Evolutionary conservation across 2,329 filamentous ascomycete genomes (phyloP), one percentile per base, ranked within the genome.

Genomic region (Neopestalotiopsis sp.): DNA sequence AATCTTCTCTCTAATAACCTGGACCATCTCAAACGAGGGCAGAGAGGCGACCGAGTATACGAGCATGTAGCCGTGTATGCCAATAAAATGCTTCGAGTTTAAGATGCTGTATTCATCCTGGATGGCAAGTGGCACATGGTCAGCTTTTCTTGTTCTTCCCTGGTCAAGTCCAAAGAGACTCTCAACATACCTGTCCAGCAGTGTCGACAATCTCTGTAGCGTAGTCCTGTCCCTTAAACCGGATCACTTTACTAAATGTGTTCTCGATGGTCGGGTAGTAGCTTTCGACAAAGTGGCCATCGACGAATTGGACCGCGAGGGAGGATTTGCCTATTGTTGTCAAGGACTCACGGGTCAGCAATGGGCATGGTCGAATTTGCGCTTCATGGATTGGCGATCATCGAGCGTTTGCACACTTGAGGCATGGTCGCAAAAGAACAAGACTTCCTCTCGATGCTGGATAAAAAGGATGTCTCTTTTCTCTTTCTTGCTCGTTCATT

Each of bases 261-360:
- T 98, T 99, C 82, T 99, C 96, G 77, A 99, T 98, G 56, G 96
- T 99, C 45, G 96, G 96, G 81, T 99, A 99, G 84, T 99, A 99
- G 81, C 93, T 97, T 82, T 99, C 96, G 78, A 99, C 95, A 79
- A 99, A 99, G 83, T 97, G 95, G 71, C 94, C 94, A 80, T 99
- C 96, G 78, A 98, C 95, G 78, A 96, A 98, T 79, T 95, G 95
- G 62, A 98, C 96, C 13, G 96, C 97, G 73, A 99, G 90, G 67
- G 95, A 98, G 28, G 94, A 98, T 87, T 99, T 99, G 82, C 96
- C 96, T 98, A 76, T 57, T 20, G 76, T 57, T 20, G 38, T 24
- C 28, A n/a, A 34, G 34, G 32, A 14, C 20, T 13, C 34, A 58
- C 24, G 24, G n/a, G 67, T 68, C 68, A 66, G 65, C 65, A 38